Evolutionary conservation across 1,284 basidiomycete species (phyloP), one percentile per base, ranked within the genome.

Genomic region (Ceratobasidium theobromae): DNA sequence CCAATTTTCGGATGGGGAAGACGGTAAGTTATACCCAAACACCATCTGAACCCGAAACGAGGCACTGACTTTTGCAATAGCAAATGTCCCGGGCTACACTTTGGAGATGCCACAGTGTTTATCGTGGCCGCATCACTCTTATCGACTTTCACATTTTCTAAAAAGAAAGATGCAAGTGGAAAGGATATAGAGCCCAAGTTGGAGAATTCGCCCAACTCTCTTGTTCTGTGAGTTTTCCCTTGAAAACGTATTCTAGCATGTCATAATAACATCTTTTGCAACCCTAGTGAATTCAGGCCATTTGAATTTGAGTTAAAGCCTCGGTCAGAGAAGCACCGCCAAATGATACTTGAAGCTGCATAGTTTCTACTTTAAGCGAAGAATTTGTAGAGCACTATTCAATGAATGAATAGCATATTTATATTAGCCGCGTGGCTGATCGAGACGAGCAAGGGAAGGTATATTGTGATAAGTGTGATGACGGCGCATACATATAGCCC

Each of bases 1-100:
- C 60, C 60, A 30, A 35, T 41, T 16, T 64, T 64, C 43, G 60
- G 60, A n/a, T 65, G 60, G 60, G 60, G 60, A 43, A 43, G 60
- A 32, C 60, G 60, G 60, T 65, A 25, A 14, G 60, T 40, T 32
- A 49, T 8, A 23, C 46, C 5, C 14, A 8, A 25, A 2, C 32
- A 45, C 11, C 9, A n/a, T 25, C 18, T 38, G 33, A 11, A 3
- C 6, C 41, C 3, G 25, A 33, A 3, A n/a, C 8, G 14, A 35
- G 11, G 21, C 33, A 18, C 32, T 49, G 12, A 62, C 33, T 3
- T 40, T 3, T 52, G 4, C 16, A 27, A 3, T 18, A 66, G 65
- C 16, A 21, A 30, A 18, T 65, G 60, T 43, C 49, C 60, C 1
- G 60, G 60, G 18, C 28, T 53, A 4, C 60, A 65, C 27, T 53